Evolutionary conservation across 768 basidiomycete genomes (phyloP).

Genomic region (Boletellus sp.): DNA sequence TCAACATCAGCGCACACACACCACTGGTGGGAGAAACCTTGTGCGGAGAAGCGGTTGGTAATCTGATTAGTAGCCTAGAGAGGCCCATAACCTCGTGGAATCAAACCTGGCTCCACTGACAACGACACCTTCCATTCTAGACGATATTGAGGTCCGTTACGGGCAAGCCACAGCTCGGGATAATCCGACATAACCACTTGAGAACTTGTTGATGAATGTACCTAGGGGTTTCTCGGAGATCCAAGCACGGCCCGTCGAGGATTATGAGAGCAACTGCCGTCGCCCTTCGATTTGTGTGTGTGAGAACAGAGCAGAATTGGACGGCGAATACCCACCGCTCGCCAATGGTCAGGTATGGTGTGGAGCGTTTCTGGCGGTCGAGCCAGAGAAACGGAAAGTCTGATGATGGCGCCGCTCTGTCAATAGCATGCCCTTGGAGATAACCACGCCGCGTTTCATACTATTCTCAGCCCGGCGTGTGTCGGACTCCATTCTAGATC

Average conservation of each 20-base stretch:
- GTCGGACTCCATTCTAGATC: too few relatives aligned
- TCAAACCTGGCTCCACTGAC: slow-evolving; percentile 4
- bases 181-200: background rate
- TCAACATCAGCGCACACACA: slow-evolving; percentile 2
- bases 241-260: background rate
- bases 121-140: slow-evolving; percentile 19
- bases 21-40: slow-evolving; percentile 18
- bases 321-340: background rate
- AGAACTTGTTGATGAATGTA: slow-evolving; percentile 1
- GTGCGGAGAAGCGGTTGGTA: slow-evolving; percentile 4
- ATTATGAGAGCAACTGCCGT: background rate
- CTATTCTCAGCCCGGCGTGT: background rate
- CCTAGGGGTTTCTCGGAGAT: slow-evolving; percentile 5
- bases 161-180: slow-evolving; percentile 11
- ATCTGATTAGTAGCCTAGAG: slow-evolving; percentile 9
- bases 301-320: background rate
- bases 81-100: slow-evolving; percentile 20
- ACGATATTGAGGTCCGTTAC: slow-evolving; percentile 13
- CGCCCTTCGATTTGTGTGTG: background rate
- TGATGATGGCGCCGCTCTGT: background rate
- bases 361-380: background rate
- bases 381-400: background rate
- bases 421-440: slow-evolving; percentile 11
- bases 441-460: slow-evolving; percentile 12
- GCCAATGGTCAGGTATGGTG: background rate